Evolutionary conservation across 805 yeast genomes (phyloP), one percentile per base, ranked within the genome.

Genomic region (Wickerhamomyces rabaulensis): DNA sequence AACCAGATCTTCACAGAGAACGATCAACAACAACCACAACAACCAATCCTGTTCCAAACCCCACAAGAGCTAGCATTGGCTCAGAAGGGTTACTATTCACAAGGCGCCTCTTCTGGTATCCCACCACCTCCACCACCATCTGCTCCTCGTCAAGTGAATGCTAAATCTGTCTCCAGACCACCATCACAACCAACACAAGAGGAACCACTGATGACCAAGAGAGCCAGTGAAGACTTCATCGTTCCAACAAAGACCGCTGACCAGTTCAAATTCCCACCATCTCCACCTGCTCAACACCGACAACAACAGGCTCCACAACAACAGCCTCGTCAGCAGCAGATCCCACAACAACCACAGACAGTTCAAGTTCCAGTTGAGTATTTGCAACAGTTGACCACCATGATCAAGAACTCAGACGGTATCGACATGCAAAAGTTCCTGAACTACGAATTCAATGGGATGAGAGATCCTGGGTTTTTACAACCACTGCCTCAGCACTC

Each of bases 241-340:
- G 69, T 77, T 10, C 76, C 81, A 5, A 74, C 69, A 29, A 61
- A 66, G 44, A 64, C 62, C 38, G 79, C 80, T 5, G 69, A 64
- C n/a, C 62, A 71, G 3, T 82, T 78, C 62, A 80, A 75, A 58
- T 82, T 82, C 53, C 87, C 87, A 1, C 70, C 75, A 15, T 56
- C 61, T 9, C 53, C 58, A 10, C 51, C 64, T 6, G 60, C 67
- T 0, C 23, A 19, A 39, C 51, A 27, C 19, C n/a, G 13, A 6
- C 27, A 50, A 45, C 9, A 49, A 49, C 44, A 51, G 20, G 52
- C 29, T 22, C 52, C 44, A 19, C 39, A 29, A 1, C 38, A 38
- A n/a, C 44, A 36, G 19, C 51, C 35, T 16, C 43, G 42, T 3
- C 45, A 42, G 35, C 44, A 45, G 20, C 6, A 16, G 39, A 43